Evolutionary conservation across 768 basidiomycete genomes (phyloP).

Genomic region (Lentinula detonsa): DNA sequence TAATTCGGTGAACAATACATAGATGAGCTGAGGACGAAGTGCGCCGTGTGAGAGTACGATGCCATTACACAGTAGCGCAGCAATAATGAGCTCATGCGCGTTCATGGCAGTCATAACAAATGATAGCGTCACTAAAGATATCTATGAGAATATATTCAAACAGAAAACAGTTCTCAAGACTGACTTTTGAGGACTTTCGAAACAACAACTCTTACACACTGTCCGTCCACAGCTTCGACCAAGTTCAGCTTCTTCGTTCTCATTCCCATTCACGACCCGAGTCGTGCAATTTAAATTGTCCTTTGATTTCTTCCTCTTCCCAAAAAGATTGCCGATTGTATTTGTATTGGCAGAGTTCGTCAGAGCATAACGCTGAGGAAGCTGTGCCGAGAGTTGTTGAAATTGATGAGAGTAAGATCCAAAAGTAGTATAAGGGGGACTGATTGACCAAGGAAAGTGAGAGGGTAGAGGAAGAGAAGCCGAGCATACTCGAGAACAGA

Average conservation of each 20-base stretch:
- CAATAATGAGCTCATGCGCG: background rate
- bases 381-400: background rate
- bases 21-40: background rate
- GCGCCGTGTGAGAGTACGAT: too few relatives aligned
- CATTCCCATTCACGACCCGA: background rate
- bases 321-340: background rate
- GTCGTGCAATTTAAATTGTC: background rate
- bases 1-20: background rate
- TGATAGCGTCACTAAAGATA: background rate
- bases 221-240: background rate
- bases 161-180: background rate
- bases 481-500: background rate
- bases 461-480: background rate
- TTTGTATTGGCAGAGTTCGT: background rate
- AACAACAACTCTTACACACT: constrained; percentile 1
- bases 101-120: background rate
- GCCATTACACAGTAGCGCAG: too few relatives aligned
- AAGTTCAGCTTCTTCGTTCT: background rate
- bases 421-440: background rate
- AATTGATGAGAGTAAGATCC: background rate
- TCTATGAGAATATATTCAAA: background rate
- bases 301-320: background rate
- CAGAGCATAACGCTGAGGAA: background rate
- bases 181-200: background rate
- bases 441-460: background rate